A percentile compares a stretch with the other conserved stretches of the same genome.
Evolutionary conservation across 805 yeast genomes (phyloP).

Genomic region (Kuraishia floccosa): DNA sequence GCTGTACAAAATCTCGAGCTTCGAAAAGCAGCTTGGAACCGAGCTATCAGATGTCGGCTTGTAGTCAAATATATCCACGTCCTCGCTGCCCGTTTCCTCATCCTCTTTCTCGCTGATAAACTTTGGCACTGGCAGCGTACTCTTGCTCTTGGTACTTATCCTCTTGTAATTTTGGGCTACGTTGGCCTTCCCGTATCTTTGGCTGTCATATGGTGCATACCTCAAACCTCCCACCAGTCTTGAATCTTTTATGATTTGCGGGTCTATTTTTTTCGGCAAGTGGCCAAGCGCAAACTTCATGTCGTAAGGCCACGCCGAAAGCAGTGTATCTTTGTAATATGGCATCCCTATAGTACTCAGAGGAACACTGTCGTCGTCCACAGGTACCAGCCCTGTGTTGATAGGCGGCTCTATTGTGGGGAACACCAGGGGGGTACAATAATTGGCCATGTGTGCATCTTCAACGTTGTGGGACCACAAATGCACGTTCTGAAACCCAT

Average conservation of each 20-base stretch:
- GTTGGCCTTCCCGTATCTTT: conserved; percentile 48
- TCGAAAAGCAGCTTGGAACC: conserved; percentile 67
- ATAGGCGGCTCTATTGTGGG: conserved; percentile 32
- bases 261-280: conserved; percentile 42
- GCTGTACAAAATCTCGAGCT: conserved; percentile 70
- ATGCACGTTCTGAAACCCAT: conserved; percentile 49
- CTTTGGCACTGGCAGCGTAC: conserved; percentile 24
- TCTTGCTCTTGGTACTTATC: conserved; percentile 16
- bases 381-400: conserved; percentile 9
- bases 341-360: conserved; percentile 78
- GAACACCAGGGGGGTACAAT: conserved; percentile 38
- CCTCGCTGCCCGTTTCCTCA: conserved; percentile 9
- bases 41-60: conserved; percentile 19
- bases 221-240: conserved; percentile 23
- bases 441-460: conserved; percentile 20
- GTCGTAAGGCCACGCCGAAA: conserved; percentile 74
- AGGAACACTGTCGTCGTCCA: conserved; percentile 41
- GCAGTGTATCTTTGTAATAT: conserved; percentile 60
- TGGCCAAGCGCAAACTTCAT: conserved; percentile 48
- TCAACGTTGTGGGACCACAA: conserved; percentile 50
- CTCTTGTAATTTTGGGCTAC: conserved; percentile 28
- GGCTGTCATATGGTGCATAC: conserved; percentile 42
- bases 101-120: conserved; percentile 49
- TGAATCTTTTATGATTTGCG: conserved; percentile 27
- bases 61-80: conserved; percentile 16